phyloP scores from a whole-genome alignment of 116 monocot genomes.

The Phalaenopsis hybrid region DNA sequence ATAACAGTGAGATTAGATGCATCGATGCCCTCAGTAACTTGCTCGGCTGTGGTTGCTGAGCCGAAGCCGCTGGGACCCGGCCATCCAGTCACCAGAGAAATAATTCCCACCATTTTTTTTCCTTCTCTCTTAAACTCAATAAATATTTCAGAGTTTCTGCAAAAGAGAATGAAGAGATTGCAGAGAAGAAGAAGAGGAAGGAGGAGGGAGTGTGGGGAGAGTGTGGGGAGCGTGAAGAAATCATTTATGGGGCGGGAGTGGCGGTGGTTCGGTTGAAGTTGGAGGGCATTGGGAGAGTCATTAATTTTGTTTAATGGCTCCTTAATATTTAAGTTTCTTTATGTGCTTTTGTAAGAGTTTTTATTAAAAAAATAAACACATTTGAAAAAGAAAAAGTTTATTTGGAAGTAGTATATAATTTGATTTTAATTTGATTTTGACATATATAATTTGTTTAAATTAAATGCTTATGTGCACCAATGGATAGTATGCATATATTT shows the following conservation, averaged over 20 bases:
- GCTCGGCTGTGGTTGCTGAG: conserved; percentile 71
- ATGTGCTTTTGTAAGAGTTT: not conserved
- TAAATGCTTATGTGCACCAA: too few relatives aligned
- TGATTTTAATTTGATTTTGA: too few relatives aligned
- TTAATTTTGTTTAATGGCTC: not conserved
- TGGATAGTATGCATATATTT: too few relatives aligned
- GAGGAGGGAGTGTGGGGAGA: not conserved
- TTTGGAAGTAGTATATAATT: too few relatives aligned
- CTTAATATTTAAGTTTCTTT: not conserved
- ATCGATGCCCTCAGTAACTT: conserved; percentile 64
- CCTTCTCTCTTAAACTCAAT: not conserved
- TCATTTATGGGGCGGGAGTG: not conserved
- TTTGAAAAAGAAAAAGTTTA: too few relatives aligned
- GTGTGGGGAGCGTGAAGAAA: not conserved
- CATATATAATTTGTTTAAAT: too few relatives aligned
- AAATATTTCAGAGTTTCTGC: not conserved
- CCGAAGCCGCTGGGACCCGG: conserved; percentile 81
- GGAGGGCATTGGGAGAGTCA: not conserved
- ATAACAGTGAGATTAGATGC: conserved; percentile 60
- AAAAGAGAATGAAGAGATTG: not conserved
- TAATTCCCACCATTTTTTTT: conserved; percentile 28
- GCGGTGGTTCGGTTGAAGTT: not conserved
- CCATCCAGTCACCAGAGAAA: conserved; percentile 51
- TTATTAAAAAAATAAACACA: not conserved
- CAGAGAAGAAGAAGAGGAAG: not conserved